Evolutionary conservation across 306 rosid species (phyloP).

Genomic region (Cucurbita ficifolia): DNA sequence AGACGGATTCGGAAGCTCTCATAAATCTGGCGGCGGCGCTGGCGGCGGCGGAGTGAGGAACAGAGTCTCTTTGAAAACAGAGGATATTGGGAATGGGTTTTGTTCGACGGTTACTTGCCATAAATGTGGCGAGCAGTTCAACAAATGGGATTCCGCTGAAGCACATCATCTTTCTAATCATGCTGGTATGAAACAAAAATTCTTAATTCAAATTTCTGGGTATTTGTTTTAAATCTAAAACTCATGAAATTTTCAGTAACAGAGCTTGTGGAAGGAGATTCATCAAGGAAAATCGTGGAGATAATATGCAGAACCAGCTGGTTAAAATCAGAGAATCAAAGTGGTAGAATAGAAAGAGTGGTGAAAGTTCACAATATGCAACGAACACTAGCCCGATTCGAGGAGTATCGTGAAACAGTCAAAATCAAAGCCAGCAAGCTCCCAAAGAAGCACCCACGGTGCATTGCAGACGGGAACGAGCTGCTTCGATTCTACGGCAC

Average conservation of each 20-base stretch:
- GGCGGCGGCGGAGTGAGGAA: conserved; percentile 17
- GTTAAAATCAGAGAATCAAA: conserved; percentile 66
- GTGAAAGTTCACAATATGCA: conserved; percentile 95
- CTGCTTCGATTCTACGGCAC: conserved; percentile 84
- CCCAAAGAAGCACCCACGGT: conserved; percentile 82
- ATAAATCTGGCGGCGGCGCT: conserved; percentile 2
- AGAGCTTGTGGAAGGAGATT: conserved; percentile 91
- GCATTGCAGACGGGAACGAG: conserved; percentile 92
- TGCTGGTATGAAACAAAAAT: conserved; percentile 34
- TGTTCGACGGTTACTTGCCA: conserved; percentile 43
- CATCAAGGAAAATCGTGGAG: conserved; percentile 82
- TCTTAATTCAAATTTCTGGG: background rate
- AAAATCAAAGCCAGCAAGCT: conserved; percentile 82
- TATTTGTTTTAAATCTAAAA: background rate
- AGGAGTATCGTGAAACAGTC: conserved; percentile 75
- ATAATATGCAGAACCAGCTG: conserved; percentile 80
- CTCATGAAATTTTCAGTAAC: conserved; percentile 32
- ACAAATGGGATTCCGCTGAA: conserved; percentile 80
- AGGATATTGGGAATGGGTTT: conserved; percentile 23
- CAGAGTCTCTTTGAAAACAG: conserved; percentile 43
- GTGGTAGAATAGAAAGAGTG: conserved; percentile 69
- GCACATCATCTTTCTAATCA: conserved; percentile 83
- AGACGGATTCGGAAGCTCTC: conserved; percentile 23
- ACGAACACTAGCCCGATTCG: conserved; percentile 66
- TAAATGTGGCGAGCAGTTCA: conserved; percentile 77